These are phyloP conservation scores for Gamsiella multidivaricata DNA, from an alignment of 192 early-diverging fungal species.

Conservation along the genomic window DNA sequence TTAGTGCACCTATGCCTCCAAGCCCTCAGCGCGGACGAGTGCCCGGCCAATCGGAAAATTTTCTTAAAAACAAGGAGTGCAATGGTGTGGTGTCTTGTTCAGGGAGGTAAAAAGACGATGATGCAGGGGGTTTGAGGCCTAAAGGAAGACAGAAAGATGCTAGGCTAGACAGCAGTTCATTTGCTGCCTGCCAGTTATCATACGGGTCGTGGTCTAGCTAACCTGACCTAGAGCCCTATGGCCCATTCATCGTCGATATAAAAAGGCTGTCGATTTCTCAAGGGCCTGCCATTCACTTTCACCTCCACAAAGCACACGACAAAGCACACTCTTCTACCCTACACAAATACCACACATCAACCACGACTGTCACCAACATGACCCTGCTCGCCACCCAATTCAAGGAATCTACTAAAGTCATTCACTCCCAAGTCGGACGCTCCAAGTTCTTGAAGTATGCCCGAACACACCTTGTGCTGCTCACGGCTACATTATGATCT, in stretches of 20 bases:
- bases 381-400: constrained; percentile 58
- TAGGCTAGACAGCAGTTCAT: too few relatives aligned
- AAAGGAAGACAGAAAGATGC: too few relatives aligned
- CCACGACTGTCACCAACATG: constrained; percentile 4
- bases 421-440: constrained; percentile 59
- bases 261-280: too few relatives aligned
- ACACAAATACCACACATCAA: not conserved
- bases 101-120: not conserved
- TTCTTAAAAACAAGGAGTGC: not conserved
- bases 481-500: not conserved
- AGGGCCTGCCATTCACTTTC: too few relatives aligned
- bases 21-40: too few relatives aligned
- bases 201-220: too few relatives aligned
- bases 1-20: too few relatives aligned
- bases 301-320: not conserved
- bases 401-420: constrained; percentile 60
- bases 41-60: not conserved
- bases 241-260: too few relatives aligned
- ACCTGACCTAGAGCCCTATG: too few relatives aligned
- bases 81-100: not conserved
- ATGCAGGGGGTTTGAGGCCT: too few relatives aligned
- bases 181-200: too few relatives aligned
- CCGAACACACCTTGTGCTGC: too few relatives aligned
- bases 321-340: not conserved
- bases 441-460: constrained; percentile 63